Conservation (phyloP, 2,329 filamentous ascomycete species). For the Trichoderma aggressivum region DNA sequence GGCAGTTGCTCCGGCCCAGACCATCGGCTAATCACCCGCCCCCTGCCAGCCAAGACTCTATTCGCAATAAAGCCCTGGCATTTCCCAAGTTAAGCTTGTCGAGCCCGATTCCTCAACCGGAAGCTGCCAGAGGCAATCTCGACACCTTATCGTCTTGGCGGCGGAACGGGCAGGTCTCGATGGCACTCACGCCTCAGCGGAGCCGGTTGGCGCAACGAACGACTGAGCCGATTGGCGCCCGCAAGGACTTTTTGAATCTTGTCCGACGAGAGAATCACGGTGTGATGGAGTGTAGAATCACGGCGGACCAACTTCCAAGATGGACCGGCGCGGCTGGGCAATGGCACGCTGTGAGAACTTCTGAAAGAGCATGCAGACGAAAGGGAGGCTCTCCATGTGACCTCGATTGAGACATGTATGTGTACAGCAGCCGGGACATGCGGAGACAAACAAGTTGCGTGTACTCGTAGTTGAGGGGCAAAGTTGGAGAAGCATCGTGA, state of each 20-base stretch:
- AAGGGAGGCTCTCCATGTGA: no score
- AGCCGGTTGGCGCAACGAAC: not conserved
- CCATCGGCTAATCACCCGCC: not conserved
- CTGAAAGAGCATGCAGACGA: not conserved
- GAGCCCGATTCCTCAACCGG: not conserved
- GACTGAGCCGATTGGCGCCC: not conserved
- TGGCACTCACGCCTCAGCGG: not conserved
- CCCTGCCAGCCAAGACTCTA: slow-evolving; percentile 4
- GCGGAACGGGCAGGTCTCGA: not conserved
- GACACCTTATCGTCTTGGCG: slow-evolving; percentile 8
- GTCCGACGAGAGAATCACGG: not conserved
- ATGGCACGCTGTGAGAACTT: slow-evolving; percentile 3
- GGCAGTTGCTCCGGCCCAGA: not conserved
- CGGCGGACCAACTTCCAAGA: not conserved
- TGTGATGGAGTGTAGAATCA: not conserved
- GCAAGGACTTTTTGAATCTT: not conserved
- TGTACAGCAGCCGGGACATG: not conserved
- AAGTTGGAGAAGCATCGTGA: not conserved
- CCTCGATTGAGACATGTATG: no score
- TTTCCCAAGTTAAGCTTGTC: slow-evolving; percentile 1
- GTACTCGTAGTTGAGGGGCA: not conserved
- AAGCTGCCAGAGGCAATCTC: slow-evolving; percentile 11
- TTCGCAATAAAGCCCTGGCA: slow-evolving; percentile 4
- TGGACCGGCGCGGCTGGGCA: not conserved
- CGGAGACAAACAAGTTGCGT: not conserved